Percentiles rank a stretch among this genome's conserved stretches.
These are phyloP conservation scores for Starmerella stigmatis DNA, from an alignment of 805 yeast genomes.

Conservation along the genomic window DNA sequence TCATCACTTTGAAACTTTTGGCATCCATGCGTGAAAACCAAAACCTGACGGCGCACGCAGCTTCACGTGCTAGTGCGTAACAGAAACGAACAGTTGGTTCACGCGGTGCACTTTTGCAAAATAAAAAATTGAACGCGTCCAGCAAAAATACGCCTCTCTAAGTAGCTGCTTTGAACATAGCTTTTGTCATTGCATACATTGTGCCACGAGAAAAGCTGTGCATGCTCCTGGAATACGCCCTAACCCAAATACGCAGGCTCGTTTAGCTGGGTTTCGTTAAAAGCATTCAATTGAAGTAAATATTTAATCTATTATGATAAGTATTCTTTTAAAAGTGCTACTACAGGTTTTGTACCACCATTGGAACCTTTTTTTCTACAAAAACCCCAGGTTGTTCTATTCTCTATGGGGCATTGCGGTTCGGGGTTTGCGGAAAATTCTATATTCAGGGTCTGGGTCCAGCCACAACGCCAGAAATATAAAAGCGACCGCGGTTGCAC, in stretches of 20 bases:
- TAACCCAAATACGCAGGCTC: background rate
- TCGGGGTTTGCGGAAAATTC: conserved; percentile 5
- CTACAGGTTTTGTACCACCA: too few species aligned
- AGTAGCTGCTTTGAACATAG: conserved; percentile 2
- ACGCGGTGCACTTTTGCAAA: background rate
- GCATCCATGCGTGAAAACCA: background rate
- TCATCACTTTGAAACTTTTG: background rate
- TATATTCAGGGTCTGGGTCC: conserved; percentile 6
- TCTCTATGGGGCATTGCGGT: background rate
- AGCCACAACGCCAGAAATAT: conserved; percentile 1
- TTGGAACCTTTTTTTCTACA: too few species aligned
- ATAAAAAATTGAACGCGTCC: background rate
- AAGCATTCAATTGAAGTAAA: background rate
- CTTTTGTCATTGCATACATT: conserved; percentile 1
- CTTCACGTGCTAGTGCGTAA: background rate
- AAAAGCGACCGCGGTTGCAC: background rate
- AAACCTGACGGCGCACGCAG: background rate
- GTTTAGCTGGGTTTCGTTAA: background rate
- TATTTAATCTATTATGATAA: background rate
- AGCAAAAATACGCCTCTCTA: background rate
- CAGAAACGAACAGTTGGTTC: background rate
- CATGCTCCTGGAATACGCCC: background rate
- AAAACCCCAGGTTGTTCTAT: too few species aligned
- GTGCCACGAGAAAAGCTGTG: background rate
- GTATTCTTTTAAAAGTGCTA: too few species aligned